These are phyloP conservation scores for Edaphochlamys debaryana DNA, from an alignment of 139 green algal genomes.

Conservation along the genomic window DNA sequence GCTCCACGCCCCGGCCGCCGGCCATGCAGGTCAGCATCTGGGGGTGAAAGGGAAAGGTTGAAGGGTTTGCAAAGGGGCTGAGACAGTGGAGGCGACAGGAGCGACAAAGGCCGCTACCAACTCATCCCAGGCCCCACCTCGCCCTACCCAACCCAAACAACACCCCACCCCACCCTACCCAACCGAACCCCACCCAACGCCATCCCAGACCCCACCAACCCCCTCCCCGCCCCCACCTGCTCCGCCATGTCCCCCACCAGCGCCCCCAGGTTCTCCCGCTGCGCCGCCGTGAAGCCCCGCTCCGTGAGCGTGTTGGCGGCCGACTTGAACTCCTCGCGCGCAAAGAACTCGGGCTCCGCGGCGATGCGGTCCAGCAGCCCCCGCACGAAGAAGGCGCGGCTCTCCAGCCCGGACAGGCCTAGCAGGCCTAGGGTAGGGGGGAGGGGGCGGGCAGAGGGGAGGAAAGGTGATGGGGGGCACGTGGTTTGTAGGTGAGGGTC, in stretches of 20 bases:
- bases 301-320: conserved; percentile 49
- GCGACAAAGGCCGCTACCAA: no score
- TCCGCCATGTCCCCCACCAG: conserved; percentile 38
- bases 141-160: no score
- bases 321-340: conserved; percentile 72
- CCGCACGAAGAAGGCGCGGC: conserved; percentile 55
- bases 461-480: background rate
- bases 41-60: background rate
- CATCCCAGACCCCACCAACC: background rate
- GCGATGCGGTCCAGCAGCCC: conserved; percentile 56
- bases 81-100: no score
- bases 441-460: no score
- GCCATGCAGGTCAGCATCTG: conserved; percentile 32
- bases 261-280: conserved; percentile 50
- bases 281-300: conserved; percentile 27
- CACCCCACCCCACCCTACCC: no score
- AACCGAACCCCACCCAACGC: no score
- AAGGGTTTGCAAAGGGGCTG: no score
- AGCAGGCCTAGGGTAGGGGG: conserved; percentile 21
- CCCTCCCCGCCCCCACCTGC: background rate
- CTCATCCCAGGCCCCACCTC: no score
- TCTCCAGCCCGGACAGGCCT: conserved; percentile 40
- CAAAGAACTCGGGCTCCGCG: conserved; percentile 56
- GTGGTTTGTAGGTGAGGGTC: no score
- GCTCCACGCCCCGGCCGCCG: background rate